phyloP scores from a whole-genome alignment of 2,329 filamentous ascomycete species.

The Anthostomella pinea region DNA sequence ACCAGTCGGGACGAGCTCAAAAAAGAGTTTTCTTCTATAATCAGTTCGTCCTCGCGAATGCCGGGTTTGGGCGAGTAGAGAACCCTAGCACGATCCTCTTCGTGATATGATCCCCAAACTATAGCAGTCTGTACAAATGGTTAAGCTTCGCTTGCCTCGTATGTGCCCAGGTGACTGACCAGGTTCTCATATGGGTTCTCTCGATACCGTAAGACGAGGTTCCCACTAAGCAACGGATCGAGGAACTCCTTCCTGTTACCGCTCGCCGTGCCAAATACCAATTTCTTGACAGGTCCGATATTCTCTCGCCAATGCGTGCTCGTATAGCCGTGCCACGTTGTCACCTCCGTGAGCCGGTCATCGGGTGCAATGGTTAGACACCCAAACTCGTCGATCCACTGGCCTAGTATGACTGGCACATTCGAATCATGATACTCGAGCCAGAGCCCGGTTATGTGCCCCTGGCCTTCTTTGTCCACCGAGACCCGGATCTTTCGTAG shows the following conservation, averaged over 20 bases:
- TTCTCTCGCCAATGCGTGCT: constrained; percentile 15
- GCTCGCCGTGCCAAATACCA: constrained; percentile 11
- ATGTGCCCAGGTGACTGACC: too few species aligned
- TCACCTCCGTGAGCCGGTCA: constrained; percentile 17
- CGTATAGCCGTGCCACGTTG: constrained; percentile 17
- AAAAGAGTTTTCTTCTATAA: constrained; percentile 1
- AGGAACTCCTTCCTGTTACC: constrained; percentile 12
- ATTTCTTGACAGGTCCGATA: constrained; percentile 13
- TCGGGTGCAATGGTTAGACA: constrained; percentile 9
- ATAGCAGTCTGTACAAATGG: constrained; percentile 15
- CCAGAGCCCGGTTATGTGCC: constrained; percentile 17
- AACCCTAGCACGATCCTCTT: constrained; percentile 20
- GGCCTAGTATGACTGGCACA: constrained; percentile 16
- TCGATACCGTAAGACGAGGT: constrained; percentile 14
- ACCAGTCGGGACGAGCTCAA: constrained; percentile 9
- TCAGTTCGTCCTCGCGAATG: not conserved
- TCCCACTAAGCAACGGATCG: constrained; percentile 6
- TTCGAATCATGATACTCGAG: constrained; percentile 18
- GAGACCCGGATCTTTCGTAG: constrained; percentile 18
- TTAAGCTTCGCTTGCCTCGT: too few species aligned
- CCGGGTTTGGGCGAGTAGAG: constrained; percentile 5
- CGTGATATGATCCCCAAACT: constrained; percentile 18
- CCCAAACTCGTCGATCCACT: constrained; percentile 18
- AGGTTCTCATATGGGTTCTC: constrained; percentile 20
- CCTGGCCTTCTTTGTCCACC: constrained; percentile 1